These are phyloP conservation scores for Tephrocybe sp. DNA, from an alignment of 768 basidiomycete species.

Conservation along the genomic window DNA sequence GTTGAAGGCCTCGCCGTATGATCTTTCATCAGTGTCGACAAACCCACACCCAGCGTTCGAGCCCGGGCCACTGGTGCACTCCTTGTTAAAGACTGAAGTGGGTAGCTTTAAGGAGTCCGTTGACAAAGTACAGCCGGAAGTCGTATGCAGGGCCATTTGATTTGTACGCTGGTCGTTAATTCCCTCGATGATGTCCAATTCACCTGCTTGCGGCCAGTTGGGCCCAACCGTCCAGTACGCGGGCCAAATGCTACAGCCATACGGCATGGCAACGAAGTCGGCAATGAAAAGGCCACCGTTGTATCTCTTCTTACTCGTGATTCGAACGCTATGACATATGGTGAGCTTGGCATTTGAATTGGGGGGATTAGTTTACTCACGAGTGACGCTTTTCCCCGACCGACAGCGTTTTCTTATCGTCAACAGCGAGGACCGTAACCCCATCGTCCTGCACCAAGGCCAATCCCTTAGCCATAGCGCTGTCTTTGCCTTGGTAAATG, in stretches of 20 bases:
- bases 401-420: conserved; percentile 47
- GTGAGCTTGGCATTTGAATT: conserved; percentile 4
- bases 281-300: conserved; percentile 73
- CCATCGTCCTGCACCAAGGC: conserved; percentile 61
- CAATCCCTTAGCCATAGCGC: conserved; percentile 52
- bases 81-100: conserved; percentile 24
- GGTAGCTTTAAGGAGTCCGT: conserved; percentile 19
- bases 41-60: conserved; percentile 54
- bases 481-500: conserved; percentile 46
- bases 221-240: conserved; percentile 51
- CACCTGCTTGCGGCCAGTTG: conserved; percentile 53
- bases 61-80: conserved; percentile 39
- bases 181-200: conserved; percentile 77
- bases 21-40: conserved; percentile 35
- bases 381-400: conserved; percentile 56
- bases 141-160: conserved; percentile 67
- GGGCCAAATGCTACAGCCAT: conserved; percentile 69
- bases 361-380: conserved; percentile 32
- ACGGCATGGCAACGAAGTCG: conserved; percentile 70
- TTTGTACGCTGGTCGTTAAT: conserved; percentile 60
- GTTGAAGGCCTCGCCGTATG: conserved; percentile 49
- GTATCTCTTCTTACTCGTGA: conserved; percentile 62
- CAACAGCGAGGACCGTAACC: conserved; percentile 62
- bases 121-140: conserved; percentile 37
- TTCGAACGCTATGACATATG: conserved; percentile 54